Percentiles rank a stretch among this genome's conserved stretches.
phyloP scores from a whole-genome alignment of 306 rosid genomes.

The Castanospermum australe region DNA sequence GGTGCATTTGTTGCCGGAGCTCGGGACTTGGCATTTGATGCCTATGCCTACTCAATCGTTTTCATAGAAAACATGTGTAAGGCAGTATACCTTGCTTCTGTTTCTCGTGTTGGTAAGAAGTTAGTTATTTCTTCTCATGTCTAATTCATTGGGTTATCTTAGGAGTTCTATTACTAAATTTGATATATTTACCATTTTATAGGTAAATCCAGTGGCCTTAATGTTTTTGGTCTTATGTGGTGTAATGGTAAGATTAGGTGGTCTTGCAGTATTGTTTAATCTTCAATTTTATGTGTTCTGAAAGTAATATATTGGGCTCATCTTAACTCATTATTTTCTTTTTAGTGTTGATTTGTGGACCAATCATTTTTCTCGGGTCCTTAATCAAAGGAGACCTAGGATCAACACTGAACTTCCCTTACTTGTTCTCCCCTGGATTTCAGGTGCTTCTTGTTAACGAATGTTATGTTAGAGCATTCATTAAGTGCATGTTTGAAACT shows the following conservation, averaged over 20 bases:
- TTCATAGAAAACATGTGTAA: slow-evolving; percentile 68
- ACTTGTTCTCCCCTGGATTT: slow-evolving; percentile 58
- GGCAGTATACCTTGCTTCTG: slow-evolving; percentile 64
- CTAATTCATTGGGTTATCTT: slow-evolving; percentile 1
- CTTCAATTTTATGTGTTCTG: not conserved
- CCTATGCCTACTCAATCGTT: slow-evolving; percentile 52
- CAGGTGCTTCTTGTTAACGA: slow-evolving; percentile 52
- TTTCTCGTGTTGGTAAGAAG: slow-evolving; percentile 58
- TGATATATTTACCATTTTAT: slow-evolving; percentile 15
- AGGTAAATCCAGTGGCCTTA: slow-evolving; percentile 79
- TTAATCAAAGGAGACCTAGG: slow-evolving; percentile 55
- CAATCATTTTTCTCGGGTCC: slow-evolving; percentile 68
- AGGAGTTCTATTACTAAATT: not conserved
- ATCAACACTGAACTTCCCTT: slow-evolving; percentile 51
- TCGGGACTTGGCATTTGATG: slow-evolving; percentile 64
- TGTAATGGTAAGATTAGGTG: slow-evolving; percentile 67
- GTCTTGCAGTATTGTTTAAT: not conserved
- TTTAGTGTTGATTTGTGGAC: slow-evolving; percentile 66
- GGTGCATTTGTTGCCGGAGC: slow-evolving; percentile 75
- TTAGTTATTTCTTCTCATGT: slow-evolving; percentile 4
- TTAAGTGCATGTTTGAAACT: not conserved
- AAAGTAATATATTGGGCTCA: not conserved
- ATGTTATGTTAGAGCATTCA: not conserved
- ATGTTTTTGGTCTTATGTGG: slow-evolving; percentile 84
- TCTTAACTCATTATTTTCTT: not conserved